Base-by-base conservation (phyloP, 179 eudicot species). In the Sideroxylon spinosum region DNA sequence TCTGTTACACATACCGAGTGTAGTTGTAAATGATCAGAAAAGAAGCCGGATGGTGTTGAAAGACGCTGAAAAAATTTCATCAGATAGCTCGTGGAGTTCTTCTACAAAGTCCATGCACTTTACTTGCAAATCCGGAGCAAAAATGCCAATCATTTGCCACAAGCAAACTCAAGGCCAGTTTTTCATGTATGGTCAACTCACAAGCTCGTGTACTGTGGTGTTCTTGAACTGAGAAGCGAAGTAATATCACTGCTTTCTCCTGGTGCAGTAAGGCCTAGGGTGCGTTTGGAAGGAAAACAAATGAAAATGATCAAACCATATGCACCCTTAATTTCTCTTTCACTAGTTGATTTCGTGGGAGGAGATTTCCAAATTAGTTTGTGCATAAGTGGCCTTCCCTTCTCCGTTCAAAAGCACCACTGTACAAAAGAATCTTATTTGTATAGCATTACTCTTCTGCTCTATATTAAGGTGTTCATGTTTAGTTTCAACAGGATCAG, bases 91-190 rank as follows among this genome's bases (percentile, higher is more conserved):
- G 67, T 67, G 84, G 84, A 74, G 71, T 62, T 77, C 81, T 62
- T 77, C 81, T 29, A 73, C 84, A 53, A 90, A 78, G 75, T 74
- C 88, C 12, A 71, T 84, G 60, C 44, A 76, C 67, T 82, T 73
- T 75, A 79, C 78, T 48, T 82, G 89, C 76, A 84, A 78, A 73
- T 83, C 87, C 65, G 89, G 89, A 60, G 84, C 73, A 28, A 87
- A 85, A 78, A 71, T 75, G 77, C 86, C 81, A 3, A 55, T 82
- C 37, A 77, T 86, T 56, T 80, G 87, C 80, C 84, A 73, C 83
- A 86, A 85, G 78, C 92, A 84, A 62, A 82, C 82, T 52, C 86
- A 78, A 49, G 87, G 88, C 81, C 81, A 84, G 82, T 79, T 84
- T 22, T 86, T 84, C 57, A 76, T 78, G 75, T 79, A 79, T 71